Percentiles rank a stretch among this genome's conserved stretches.
Evolutionary conservation across 2,329 filamentous ascomycete species (phyloP).

Genomic region (Teratosphaeria nubilosa): DNA sequence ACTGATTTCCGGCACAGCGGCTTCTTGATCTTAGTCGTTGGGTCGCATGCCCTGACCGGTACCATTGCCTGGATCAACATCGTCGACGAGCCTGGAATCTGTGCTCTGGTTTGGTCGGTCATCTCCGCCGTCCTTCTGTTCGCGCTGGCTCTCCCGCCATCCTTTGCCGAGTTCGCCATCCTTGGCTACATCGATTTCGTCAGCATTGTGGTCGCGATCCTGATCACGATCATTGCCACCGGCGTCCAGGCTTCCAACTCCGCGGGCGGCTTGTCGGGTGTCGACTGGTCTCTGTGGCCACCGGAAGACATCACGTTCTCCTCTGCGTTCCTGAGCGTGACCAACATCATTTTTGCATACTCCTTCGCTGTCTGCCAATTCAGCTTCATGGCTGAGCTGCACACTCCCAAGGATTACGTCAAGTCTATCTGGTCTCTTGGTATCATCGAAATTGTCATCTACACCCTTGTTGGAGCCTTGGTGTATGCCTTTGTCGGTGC

Average conservation of each 20-base stretch:
- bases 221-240: slow-evolving; percentile 27
- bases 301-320: slow-evolving; percentile 32
- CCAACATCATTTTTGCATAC: slow-evolving; percentile 62
- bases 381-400: slow-evolving; percentile 56
- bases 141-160: slow-evolving; percentile 26
- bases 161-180: slow-evolving; percentile 26
- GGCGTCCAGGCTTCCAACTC: slow-evolving; percentile 19
- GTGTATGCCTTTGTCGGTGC: slow-evolving; percentile 59
- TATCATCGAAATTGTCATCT: slow-evolving; percentile 53
- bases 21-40: slow-evolving; percentile 34
- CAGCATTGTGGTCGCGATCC: slow-evolving; percentile 25
- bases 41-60: slow-evolving; percentile 35
- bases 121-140: slow-evolving; percentile 33
- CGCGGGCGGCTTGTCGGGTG: slow-evolving; percentile 21
- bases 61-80: slow-evolving; percentile 37
- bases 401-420: slow-evolving; percentile 51
- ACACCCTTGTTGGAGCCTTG: slow-evolving; percentile 55
- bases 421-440: slow-evolving; percentile 51
- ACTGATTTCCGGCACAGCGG: slow-evolving; percentile 9
- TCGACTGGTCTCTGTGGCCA: slow-evolving; percentile 27
- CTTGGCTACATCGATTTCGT: slow-evolving; percentile 29
- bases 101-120: slow-evolving; percentile 34
- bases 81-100: slow-evolving; percentile 26
- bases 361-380: slow-evolving; percentile 51
- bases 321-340: slow-evolving; percentile 53